Percentiles rank a stretch among this genome's conserved stretches.
phyloP scores from a whole-genome alignment of 352 stramenopile genomes.

The Phytophthora gonapodyides region DNA sequence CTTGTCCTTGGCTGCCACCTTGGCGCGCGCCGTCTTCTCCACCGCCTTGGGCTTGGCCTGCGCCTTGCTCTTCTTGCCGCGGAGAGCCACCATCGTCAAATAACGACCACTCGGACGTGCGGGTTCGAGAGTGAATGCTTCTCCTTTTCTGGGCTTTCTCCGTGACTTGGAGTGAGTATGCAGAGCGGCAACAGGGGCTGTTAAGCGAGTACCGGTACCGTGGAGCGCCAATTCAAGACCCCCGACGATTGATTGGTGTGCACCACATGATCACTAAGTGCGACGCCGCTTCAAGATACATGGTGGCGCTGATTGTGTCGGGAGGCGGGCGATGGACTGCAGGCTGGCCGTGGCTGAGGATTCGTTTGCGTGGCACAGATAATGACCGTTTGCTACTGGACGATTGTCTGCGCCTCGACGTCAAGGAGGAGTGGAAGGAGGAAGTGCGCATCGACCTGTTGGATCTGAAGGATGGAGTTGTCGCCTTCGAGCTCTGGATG shows the following conservation, averaged over 20 bases:
- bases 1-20: conserved; percentile 27
- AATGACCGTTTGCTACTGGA: conserved; percentile 19
- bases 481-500: conserved; percentile 27
- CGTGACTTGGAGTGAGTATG: conserved; percentile 22
- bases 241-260: neutral
- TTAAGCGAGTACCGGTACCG: conserved; percentile 8
- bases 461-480: neutral
- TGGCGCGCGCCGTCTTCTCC: conserved; percentile 9
- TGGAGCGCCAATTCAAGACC: neutral
- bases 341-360: conserved; percentile 10
- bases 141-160: conserved; percentile 7
- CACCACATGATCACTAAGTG: conserved; percentile 15
- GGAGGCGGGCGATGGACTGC: conserved; percentile 16
- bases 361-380: neutral
- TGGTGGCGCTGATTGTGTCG: conserved; percentile 10
- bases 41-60: conserved; percentile 24
- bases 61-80: conserved; percentile 73
- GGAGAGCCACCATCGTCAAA: conserved; percentile 66
- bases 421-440: conserved; percentile 6
- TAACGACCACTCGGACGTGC: conserved; percentile 5
- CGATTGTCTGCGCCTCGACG: conserved; percentile 10
- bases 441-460: conserved; percentile 8
- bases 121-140: conserved; percentile 1
- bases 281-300: conserved; percentile 16
- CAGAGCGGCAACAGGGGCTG: neutral